A percentile compares a stretch with the other conserved stretches of the same genome.
phyloP scores from a whole-genome alignment of 768 basidiomycete species.

The Boletus rubropictus region DNA sequence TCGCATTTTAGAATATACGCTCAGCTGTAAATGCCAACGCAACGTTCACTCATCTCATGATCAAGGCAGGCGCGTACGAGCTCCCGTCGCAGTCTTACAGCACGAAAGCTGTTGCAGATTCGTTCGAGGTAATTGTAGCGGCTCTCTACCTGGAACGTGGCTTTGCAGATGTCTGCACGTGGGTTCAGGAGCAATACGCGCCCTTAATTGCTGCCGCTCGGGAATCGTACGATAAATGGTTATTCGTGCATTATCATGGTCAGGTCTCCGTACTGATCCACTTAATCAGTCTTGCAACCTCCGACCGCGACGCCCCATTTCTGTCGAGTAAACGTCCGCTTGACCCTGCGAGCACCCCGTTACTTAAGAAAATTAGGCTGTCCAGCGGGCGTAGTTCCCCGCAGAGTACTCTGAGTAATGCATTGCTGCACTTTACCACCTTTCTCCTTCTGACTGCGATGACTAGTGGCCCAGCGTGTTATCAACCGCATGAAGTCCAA shows the following conservation, averaged over 20 bases:
- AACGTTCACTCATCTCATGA: constrained; percentile 36
- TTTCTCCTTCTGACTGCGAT: constrained; percentile 3
- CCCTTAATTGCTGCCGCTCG: constrained; percentile 34
- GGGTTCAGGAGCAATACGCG: constrained; percentile 35
- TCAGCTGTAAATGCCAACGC: constrained; percentile 31
- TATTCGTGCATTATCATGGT: not conserved
- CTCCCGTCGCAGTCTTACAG: constrained; percentile 17
- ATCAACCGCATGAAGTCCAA: constrained; percentile 26
- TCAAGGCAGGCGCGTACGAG: constrained; percentile 28
- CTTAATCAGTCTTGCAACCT: constrained; percentile 9
- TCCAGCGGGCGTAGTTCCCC: constrained; percentile 16
- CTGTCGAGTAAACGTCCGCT: constrained; percentile 2
- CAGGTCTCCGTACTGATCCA: constrained; percentile 4
- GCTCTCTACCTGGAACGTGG: constrained; percentile 39
- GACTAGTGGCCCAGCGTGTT: constrained; percentile 24
- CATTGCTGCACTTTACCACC: not conserved
- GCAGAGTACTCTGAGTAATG: constrained; percentile 20
- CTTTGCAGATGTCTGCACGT: constrained; percentile 32
- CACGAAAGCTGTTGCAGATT: constrained; percentile 40
- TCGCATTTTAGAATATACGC: constrained; percentile 18
- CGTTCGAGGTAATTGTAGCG: constrained; percentile 44
- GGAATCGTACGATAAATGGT: constrained; percentile 27
- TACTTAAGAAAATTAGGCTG: constrained; percentile 18
- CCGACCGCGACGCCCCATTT: not conserved
- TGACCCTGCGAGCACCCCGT: constrained; percentile 3